Conservation (phyloP, 2,329 filamentous ascomycete genomes). For the Aspergillus pseudotamarii region DNA sequence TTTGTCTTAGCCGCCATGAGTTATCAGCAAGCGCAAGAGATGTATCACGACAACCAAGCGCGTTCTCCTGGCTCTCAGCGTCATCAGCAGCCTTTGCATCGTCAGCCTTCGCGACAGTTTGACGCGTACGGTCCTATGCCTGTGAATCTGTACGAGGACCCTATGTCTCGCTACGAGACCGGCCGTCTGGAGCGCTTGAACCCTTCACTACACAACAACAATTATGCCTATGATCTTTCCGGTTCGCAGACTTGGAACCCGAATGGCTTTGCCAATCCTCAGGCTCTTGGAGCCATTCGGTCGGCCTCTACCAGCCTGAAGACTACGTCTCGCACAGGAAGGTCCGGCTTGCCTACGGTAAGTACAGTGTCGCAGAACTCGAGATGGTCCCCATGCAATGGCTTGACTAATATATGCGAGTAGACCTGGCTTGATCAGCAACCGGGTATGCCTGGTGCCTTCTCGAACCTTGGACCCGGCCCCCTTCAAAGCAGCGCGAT, state of each 20-base stretch:
- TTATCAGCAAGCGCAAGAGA: conserved; percentile 45
- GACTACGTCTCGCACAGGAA: conserved; percentile 52
- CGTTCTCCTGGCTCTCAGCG: conserved; percentile 77
- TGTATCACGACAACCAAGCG: conserved; percentile 73
- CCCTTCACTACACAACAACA: conserved; percentile 59
- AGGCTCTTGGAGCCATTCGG: conserved; percentile 64
- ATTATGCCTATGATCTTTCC: conserved; percentile 69
- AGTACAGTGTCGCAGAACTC: conserved; percentile 40
- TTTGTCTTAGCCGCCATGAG: conserved; percentile 32
- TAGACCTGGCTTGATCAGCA: conserved; percentile 68
- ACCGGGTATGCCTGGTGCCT: conserved; percentile 50
- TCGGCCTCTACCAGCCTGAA: conserved; percentile 61
- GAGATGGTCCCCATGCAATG: background rate
- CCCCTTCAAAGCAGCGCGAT: conserved; percentile 45
- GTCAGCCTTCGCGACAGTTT: conserved; percentile 76
- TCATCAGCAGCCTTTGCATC: conserved; percentile 65
- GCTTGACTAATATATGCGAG: conserved; percentile 8
- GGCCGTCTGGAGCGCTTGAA: conserved; percentile 60
- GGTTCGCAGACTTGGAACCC: conserved; percentile 81
- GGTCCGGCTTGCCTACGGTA: conserved; percentile 72
- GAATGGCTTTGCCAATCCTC: conserved; percentile 68
- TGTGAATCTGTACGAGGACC: conserved; percentile 72
- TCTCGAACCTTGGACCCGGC: conserved; percentile 47
- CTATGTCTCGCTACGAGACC: conserved; percentile 60
- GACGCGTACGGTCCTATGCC: conserved; percentile 72